Base-by-base conservation (phyloP, 495 filamentous ascomycete genomes). In the Neurospora hispaniola region DNA sequence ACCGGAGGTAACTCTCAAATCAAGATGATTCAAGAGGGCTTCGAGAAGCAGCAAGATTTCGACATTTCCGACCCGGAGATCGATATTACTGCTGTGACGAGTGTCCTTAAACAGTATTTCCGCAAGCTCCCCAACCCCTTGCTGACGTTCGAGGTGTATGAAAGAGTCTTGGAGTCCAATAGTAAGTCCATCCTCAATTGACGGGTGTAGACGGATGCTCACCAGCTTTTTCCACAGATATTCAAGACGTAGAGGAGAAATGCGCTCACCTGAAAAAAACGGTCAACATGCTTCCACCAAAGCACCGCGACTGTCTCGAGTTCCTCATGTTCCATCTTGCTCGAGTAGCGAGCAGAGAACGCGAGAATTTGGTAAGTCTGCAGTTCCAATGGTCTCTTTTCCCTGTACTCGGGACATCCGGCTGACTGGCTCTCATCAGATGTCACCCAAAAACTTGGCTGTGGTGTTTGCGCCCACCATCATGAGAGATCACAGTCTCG, bases 391-490 rank as follows among this genome's bases (percentile, higher is more conserved):
- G 42, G 23, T 66, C 31, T 27, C 41, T 66, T n/a, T 40, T 59
- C 31, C 11, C 8, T 70, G 35, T 40, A 31, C 23, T 75, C 10
- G 10, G 8, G 42, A 40, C 54, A 68, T 18, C 9, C 43, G 44
- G n/a, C 76, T 80, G 77, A 79, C 54, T 71, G 35, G n/a, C 62
- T 44, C 41, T n/a, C 18, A 71, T 4, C 69, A 86, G 81, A 99
- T 99, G 96, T 96, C 92, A 23, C 92, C 95, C 43, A 90, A 92
- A 79, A 99, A 99, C 76, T 84, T 98, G 44, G 93, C 96, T 6
- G 96, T 99, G 72, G 96, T 99, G 39, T 99, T 99, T 77, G 96
- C 96, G 38, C 96, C 96, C 35, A 99, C 96, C 9, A 94, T 99
- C 73, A 96, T 99, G 91, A 87, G 96, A 70, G 93, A 97, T 35